Evolutionary conservation across 768 basidiomycete genomes (phyloP), one percentile per base, ranked within the genome.

Genomic region (Peribolospora baueri): DNA sequence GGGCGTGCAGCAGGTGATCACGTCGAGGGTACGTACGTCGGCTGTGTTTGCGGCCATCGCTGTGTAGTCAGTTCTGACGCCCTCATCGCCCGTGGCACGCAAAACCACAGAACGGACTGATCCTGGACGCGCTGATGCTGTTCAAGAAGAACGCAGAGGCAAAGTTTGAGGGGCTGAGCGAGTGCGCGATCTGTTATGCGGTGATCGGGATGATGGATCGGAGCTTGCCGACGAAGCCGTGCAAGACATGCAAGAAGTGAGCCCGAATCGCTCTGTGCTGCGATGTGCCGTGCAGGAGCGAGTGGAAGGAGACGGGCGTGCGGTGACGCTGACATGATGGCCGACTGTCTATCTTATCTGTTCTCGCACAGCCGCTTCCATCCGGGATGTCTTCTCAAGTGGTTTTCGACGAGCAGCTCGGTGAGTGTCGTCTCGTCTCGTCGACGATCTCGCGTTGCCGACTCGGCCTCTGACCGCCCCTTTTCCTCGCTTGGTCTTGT

Each of bases 111-210:
- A 88, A 87, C 61, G 88, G 90, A 5, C 76, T 80, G 51, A 80
- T 98, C 39, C 73, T 84, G 7, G 93, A 97, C 64, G 88, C 84
- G 0, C 66, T 97, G 14, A 74, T 75, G 5, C 69, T 91, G 56
- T 97, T 95, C 75, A 90, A 88, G 69, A 85, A 82, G 68, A 97
- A 95, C 64, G 87, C 90, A 48, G 73, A 78, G 0, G 73, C 84
- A 14, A 86, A 97, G 66, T 98, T 97, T 63, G 85, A 91, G 59
- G 91, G 91, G 5, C 82, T 88, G 65, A 83, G 84, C 3, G 87
- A 91, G 61, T 98, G 93, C 67, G 85, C 91, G 1, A 95, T 98
- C 57, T 91, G 87, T 63, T 91, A 90, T 66, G 85, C 84, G 81
- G 55, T 61, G 51, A 59, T 63, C 40, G 53, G 58, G 5, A 58